Base-by-base conservation (phyloP, 1,139 yeast genomes). In the Pneumocystis wakefieldiae region DNA sequence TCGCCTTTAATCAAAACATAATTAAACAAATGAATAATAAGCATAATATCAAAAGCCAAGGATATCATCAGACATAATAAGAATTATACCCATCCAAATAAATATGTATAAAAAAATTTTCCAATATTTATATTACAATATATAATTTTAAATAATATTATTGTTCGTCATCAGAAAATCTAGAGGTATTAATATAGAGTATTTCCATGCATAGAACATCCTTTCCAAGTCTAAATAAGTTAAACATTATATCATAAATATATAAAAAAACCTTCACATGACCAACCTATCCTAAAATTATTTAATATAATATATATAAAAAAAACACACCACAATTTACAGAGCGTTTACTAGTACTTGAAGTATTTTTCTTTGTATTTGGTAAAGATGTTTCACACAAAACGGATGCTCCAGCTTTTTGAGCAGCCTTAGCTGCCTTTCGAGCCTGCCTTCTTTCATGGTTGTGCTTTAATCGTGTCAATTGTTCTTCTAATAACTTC, bases 201-300 rank as follows among this genome's bases (percentile, higher is more conserved):
- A 48, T 48, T 48, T 15, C 55, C 55, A 48, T 48, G 28, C 55
- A 48, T 48, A 48, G 55, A 28, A 15, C 55, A 48, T 12, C 55
- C 55, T 48, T 32, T 48, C 55, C 55, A 48, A 17, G 55, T 48
- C 55, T 48, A 48, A 24, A 37, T 24, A 8, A 5, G 24, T 48
- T 48, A 24, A 48, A 10, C 32, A 48, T 29, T 37, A 57, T 57
- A 17, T 29, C 59, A 57, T n/a, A 19, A 57, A 37, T 29, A 57
- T 3, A 37, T 3, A 24, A 57, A 57, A 57, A 57, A 24, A 57
- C 59, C 95, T 80, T 59, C 67, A 91, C 92, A 73, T 92, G 98
- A 0, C 97, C 98, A 69, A 87, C 81, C 2, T 92, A 95, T 36
- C 97, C 97, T 79, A 97, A 92, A 1, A 95, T 86, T 4, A 95